phyloP scores from a whole-genome alignment of 2,329 filamentous ascomycete genomes.

The Ilyonectria destructans region DNA sequence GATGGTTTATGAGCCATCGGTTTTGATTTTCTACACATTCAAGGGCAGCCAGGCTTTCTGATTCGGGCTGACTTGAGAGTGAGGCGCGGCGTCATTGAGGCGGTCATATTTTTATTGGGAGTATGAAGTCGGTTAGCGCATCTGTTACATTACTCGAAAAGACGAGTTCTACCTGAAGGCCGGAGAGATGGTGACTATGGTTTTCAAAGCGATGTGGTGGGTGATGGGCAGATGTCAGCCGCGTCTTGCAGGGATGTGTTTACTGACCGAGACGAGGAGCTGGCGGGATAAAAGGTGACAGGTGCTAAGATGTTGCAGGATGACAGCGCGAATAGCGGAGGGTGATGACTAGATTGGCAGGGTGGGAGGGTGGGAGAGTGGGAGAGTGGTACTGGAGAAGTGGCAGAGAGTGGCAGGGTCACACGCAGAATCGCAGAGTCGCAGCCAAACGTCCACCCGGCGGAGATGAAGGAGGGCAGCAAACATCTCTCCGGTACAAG shows the following conservation, averaged over 20 bases:
- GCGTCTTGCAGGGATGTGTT: background rate
- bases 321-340: background rate
- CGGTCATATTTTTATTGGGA: background rate
- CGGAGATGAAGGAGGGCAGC: background rate
- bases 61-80: background rate
- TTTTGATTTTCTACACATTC: background rate
- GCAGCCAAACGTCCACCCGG: background rate
- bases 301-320: background rate
- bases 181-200: background rate
- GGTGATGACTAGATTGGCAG: no score
- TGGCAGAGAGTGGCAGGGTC: background rate
- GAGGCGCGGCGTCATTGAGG: background rate
- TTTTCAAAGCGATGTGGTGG: constrained; percentile 1
- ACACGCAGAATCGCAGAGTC: background rate
- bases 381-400: background rate
- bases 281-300: background rate
- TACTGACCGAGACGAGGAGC: background rate
- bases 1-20: background rate
- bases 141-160: background rate
- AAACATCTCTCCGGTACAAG: background rate
- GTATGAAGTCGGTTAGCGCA: background rate
- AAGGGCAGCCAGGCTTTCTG: background rate
- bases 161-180: background rate
- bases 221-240: background rate
- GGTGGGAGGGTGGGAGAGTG: no score